Conservation (phyloP, 306 rosid genomes). For the Ziziphus jujuba region DNA sequence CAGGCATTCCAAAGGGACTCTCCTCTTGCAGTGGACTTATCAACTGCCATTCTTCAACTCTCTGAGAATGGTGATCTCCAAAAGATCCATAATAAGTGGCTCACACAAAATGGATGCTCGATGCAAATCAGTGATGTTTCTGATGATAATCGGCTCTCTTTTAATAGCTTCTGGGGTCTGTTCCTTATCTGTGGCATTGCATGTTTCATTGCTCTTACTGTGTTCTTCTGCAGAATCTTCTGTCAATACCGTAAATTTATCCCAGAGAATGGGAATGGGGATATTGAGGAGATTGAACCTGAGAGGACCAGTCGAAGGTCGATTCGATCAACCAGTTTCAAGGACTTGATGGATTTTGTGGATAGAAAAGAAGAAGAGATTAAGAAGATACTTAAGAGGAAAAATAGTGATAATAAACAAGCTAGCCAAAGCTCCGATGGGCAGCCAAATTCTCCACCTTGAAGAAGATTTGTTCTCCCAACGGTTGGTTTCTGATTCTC, state of each 20-base stretch:
- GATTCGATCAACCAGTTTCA: conserved; percentile 44
- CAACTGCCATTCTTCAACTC: conserved; percentile 90
- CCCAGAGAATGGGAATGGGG: conserved; percentile 36
- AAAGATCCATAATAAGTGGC: conserved; percentile 81
- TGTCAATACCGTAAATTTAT: conserved; percentile 52
- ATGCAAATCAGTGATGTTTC: conserved; percentile 23
- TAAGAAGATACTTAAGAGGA: conserved; percentile 54
- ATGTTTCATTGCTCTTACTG: conserved; percentile 49
- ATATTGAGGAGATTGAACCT: conserved; percentile 37
- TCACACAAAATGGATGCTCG: conserved; percentile 36
- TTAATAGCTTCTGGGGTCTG: conserved; percentile 85
- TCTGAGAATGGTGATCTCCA: conserved; percentile 81
- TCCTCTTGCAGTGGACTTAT: conserved; percentile 81
- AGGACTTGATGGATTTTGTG: conserved; percentile 47
- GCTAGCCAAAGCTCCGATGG: conserved; percentile 35
- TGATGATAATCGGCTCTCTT: conserved; percentile 45
- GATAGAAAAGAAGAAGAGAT: conserved; percentile 63
- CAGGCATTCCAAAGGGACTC: conserved; percentile 94
- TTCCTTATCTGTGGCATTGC: conserved; percentile 64
- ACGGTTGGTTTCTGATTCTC: conserved; percentile 16
- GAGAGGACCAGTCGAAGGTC: conserved; percentile 25
- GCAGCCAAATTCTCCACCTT: conserved; percentile 17
- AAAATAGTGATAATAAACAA: conserved; percentile 36
- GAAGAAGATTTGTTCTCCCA: conserved; percentile 3
- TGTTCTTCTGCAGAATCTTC: conserved; percentile 47